phyloP scores from a whole-genome alignment of 2,329 filamentous ascomycete species.

The Mollisia scopiformis region DNA sequence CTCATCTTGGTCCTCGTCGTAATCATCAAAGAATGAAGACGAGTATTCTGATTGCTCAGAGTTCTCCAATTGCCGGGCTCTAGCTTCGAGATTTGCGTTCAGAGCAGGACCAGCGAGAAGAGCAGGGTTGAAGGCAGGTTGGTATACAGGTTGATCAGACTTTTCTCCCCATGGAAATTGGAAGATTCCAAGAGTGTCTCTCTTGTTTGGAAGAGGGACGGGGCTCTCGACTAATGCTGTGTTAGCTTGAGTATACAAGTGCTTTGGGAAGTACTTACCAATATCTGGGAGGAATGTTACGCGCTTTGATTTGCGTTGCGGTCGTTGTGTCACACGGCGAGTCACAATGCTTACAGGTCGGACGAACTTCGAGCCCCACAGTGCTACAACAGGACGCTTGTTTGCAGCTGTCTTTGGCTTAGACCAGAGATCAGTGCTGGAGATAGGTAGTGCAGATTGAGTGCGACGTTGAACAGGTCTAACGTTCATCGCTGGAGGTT shows the following conservation, averaged over 20 bases:
- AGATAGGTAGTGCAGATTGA: conserved; percentile 22
- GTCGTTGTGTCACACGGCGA: conserved; percentile 54
- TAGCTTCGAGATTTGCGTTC: conserved; percentile 29
- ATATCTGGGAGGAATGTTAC: conserved; percentile 66
- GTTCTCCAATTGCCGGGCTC: conserved; percentile 29
- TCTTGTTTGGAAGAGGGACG: conserved; percentile 58
- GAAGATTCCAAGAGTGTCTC: conserved; percentile 64
- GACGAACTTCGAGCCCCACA: conserved; percentile 35
- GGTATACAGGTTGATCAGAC: conserved; percentile 55
- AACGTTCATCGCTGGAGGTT: conserved; percentile 33
- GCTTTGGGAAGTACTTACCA: conserved; percentile 26
- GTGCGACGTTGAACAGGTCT: conserved; percentile 29
- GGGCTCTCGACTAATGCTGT: conserved; percentile 55
- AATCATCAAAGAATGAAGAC: conserved; percentile 61
- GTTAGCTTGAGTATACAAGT: conserved; percentile 20
- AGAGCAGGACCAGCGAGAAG: conserved; percentile 23
- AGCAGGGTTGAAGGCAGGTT: conserved; percentile 40
- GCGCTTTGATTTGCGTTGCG: conserved; percentile 57
- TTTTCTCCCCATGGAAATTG: conserved; percentile 68
- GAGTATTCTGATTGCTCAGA: conserved; percentile 29
- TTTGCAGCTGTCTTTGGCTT: conserved; percentile 25
- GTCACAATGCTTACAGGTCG: conserved; percentile 34
- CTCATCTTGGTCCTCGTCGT: conserved; percentile 48
- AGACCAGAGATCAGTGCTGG: conserved; percentile 33
- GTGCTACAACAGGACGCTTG: conserved; percentile 21